Conservation (phyloP, 371 early-diverging fungal species). For the Rhizomucor miehei region DNA sequence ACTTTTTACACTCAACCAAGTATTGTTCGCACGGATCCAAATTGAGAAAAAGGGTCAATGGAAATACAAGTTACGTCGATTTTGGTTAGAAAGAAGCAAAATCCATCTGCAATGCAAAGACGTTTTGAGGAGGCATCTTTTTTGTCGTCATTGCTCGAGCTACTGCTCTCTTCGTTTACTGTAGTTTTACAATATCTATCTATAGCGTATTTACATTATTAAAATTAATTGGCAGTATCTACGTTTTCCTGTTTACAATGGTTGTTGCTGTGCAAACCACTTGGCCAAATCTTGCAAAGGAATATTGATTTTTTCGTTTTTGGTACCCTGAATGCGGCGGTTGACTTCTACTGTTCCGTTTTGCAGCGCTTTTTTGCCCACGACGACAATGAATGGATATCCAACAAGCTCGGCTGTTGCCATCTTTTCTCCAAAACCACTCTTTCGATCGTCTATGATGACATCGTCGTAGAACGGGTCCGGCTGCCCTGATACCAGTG, state of each 20-base stretch:
- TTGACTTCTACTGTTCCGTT: constrained; percentile 61
- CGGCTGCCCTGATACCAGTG: constrained; percentile 12
- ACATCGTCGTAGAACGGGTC: constrained; percentile 13
- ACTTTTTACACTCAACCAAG: no score
- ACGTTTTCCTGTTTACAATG: background rate
- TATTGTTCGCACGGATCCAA: no score
- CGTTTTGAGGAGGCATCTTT: no score
- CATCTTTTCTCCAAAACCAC: constrained; percentile 68
- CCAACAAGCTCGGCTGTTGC: constrained; percentile 74
- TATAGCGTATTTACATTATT: no score
- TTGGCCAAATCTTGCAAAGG: constrained; percentile 14
- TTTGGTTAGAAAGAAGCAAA: no score
- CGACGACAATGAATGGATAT: constrained; percentile 64
- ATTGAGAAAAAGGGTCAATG: no score
- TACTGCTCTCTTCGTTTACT: no score
- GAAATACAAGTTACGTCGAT: no score
- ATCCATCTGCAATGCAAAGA: no score
- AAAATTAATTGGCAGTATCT: no score
- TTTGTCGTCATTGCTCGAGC: no score
- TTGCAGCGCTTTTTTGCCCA: constrained; percentile 59
- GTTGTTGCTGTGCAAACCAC: constrained; percentile 14
- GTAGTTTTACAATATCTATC: no score
- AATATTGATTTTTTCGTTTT: constrained; percentile 17
- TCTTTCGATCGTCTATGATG: constrained; percentile 57
- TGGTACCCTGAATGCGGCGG: constrained; percentile 44